These are phyloP conservation scores for Xerophyta viscosa DNA, from an alignment of 106 monocot species.

Conservation along the genomic window DNA sequence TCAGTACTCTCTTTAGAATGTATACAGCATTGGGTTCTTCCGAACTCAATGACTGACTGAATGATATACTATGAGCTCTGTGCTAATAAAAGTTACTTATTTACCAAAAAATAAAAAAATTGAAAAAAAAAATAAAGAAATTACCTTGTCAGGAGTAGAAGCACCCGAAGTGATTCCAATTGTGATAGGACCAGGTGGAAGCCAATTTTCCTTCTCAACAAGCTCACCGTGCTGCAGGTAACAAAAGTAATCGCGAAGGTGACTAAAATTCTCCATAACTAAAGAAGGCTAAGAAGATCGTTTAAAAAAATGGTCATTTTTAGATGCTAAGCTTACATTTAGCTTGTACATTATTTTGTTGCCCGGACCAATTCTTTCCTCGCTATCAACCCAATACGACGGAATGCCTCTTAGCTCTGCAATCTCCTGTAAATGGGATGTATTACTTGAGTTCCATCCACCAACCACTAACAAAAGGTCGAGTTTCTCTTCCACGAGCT, in stretches of 20 bases:
- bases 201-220: conserved; percentile 65
- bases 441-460: conserved; percentile 99
- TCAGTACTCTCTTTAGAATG: too few relatives aligned
- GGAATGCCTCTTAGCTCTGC: conserved; percentile 78
- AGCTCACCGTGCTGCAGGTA: conserved; percentile 63
- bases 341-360: conserved; percentile 73
- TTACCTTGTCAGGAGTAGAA: conserved; percentile 84
- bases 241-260: neutral
- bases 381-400: conserved; percentile 93
- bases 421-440: conserved; percentile 98
- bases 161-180: conserved; percentile 82
- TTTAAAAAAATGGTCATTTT: neutral
- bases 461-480: conserved; percentile 93
- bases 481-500: conserved; percentile 83
- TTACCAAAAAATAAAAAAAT: neutral
- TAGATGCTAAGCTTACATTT: conserved; percentile 27
- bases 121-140: neutral
- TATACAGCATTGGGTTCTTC: too few relatives aligned
- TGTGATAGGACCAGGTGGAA: conserved; percentile 58
- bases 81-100: too few relatives aligned
- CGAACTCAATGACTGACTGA: neutral
- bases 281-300: neutral
- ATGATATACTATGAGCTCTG: neutral
- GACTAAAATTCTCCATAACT: neutral
- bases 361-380: conserved; percentile 89